These are phyloP conservation scores for Hypoxylon subgilvum DNA, from an alignment of 495 filamentous ascomycete genomes.

Conservation along the genomic window DNA sequence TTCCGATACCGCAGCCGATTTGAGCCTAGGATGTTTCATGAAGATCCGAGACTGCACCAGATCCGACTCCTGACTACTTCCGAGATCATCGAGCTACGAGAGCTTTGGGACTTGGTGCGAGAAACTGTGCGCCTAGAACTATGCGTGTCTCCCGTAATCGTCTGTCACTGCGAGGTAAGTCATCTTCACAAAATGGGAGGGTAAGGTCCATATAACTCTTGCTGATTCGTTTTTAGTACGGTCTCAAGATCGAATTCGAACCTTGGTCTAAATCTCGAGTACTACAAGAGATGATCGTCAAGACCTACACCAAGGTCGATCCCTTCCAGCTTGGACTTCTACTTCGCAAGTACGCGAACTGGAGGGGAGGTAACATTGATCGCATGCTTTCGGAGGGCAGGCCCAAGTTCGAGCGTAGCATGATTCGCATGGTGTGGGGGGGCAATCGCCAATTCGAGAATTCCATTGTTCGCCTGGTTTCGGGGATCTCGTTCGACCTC, in stretches of 20 bases:
- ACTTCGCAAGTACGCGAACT: constrained; percentile 42
- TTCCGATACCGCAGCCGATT: constrained; percentile 10
- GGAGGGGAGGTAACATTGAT: no score
- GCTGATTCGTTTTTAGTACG: constrained; percentile 17
- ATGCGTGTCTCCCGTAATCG: constrained; percentile 43
- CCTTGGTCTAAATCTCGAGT: constrained; percentile 44
- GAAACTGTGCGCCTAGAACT: constrained; percentile 43
- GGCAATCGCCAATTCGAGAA: no score
- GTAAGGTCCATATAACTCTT: not conserved
- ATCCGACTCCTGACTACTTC: constrained; percentile 43
- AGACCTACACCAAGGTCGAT: constrained; percentile 47
- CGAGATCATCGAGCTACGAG: constrained; percentile 44
- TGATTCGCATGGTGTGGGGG: no score
- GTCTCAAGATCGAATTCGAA: constrained; percentile 36
- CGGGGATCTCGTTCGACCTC: no score
- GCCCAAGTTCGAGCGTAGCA: no score
- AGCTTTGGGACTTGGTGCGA: constrained; percentile 42
- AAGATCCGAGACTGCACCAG: constrained; percentile 40
- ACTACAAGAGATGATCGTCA: constrained; percentile 44
- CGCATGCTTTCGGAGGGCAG: no score
- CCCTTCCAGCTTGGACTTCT: no score
- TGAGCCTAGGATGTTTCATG: constrained; percentile 18
- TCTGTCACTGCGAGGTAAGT: constrained; percentile 39
- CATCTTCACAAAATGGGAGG: not conserved
- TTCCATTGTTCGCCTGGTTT: no score